Evolutionary conservation across 768 basidiomycete genomes (phyloP).

Genomic region (Leccinum disarticulatum): DNA sequence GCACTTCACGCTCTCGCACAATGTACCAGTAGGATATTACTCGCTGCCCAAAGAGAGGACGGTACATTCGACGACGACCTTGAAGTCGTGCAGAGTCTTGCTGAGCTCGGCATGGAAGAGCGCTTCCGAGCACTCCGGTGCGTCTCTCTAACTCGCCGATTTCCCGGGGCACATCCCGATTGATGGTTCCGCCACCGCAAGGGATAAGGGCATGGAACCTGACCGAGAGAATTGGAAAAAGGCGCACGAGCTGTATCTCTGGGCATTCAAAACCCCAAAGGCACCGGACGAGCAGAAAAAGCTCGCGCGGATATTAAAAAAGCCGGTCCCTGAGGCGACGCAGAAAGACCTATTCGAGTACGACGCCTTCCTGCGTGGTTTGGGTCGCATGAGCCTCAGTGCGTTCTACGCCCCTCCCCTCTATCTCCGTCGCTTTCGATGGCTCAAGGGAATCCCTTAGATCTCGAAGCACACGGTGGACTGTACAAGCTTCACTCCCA

Average conservation of each 20-base stretch:
- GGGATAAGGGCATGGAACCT: constrained; percentile 46
- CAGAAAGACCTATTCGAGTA: constrained; percentile 68
- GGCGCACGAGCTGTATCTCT: constrained; percentile 55
- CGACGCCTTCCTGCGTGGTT: constrained; percentile 67
- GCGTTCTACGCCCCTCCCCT: neutral
- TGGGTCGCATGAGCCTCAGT: constrained; percentile 77
- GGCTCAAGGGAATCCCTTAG: constrained; percentile 32
- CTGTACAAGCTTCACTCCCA: constrained; percentile 85
- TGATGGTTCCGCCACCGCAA: constrained; percentile 7
- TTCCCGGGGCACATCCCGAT: neutral
- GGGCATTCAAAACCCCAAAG: constrained; percentile 63
- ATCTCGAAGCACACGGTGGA: constrained; percentile 84
- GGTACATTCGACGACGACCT: constrained; percentile 42
- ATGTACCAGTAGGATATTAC: constrained; percentile 61
- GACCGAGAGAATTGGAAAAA: constrained; percentile 68
- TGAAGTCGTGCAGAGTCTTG: constrained; percentile 58
- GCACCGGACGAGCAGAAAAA: constrained; percentile 52
- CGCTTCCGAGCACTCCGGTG: constrained; percentile 40
- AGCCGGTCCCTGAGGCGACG: constrained; percentile 46
- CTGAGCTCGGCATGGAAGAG: constrained; percentile 77
- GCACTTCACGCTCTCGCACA: constrained; percentile 67
- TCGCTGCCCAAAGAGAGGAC: constrained; percentile 50
- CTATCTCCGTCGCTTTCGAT: constrained; percentile 1
- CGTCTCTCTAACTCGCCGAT: neutral
- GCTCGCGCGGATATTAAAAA: constrained; percentile 55